Evolutionary conservation across 257 asterid species (phyloP).

Genomic region (Cynanchum wilfordii): DNA sequence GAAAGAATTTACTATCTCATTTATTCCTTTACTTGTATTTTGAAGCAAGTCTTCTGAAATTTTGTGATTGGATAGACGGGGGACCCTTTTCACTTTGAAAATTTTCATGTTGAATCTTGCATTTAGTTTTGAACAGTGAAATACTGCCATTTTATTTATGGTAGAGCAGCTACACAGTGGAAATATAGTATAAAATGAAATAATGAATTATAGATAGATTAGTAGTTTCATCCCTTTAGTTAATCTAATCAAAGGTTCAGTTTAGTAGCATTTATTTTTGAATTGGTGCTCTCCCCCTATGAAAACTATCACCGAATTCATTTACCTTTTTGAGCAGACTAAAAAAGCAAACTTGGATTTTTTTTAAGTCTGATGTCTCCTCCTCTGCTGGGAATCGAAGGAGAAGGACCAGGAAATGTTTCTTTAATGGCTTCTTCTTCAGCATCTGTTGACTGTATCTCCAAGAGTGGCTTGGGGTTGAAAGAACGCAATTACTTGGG

Average conservation of each 20-base stretch:
- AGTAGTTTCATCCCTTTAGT: neutral
- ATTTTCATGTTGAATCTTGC: neutral
- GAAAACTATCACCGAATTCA: neutral
- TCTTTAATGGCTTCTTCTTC: conserved; percentile 55
- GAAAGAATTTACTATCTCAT: neutral
- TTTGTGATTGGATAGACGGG: neutral
- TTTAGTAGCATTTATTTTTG: neutral
- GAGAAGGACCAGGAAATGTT: conserved; percentile 39
- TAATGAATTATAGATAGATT: neutral
- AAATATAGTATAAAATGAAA: no score
- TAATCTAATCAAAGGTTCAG: neutral
- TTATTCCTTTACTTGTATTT: neutral
- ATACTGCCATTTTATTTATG: neutral
- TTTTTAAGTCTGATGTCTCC: conserved; percentile 39
- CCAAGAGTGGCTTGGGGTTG: conserved; percentile 33
- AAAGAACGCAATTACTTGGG: conserved; percentile 75
- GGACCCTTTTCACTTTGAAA: neutral
- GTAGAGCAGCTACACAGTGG: neutral
- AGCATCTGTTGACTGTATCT: conserved; percentile 36
- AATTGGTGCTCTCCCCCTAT: neutral
- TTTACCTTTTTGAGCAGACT: conserved; percentile 25
- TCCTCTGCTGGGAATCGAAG: conserved; percentile 43
- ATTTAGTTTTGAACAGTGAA: neutral
- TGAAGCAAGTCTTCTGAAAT: neutral
- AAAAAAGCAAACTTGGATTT: conserved; percentile 6